These are phyloP conservation scores for Hemileccinum rubropunctum DNA, from an alignment of 768 basidiomycete species.

Conservation along the genomic window DNA sequence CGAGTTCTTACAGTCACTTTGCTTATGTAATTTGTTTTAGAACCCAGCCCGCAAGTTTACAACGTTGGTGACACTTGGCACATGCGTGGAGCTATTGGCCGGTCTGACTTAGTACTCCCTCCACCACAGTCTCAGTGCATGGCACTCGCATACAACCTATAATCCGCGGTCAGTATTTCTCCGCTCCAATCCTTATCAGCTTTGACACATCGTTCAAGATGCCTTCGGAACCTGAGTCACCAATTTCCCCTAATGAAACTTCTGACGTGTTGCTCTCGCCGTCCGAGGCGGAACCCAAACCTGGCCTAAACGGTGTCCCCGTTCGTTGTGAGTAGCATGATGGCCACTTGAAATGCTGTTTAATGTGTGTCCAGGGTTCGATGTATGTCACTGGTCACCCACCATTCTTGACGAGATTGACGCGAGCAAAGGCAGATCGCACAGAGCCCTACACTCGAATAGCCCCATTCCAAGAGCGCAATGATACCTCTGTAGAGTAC, in stretches of 20 bases:
- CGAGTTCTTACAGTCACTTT: background rate
- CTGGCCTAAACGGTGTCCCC: slow-evolving; percentile 70
- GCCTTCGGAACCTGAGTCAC: slow-evolving; percentile 25
- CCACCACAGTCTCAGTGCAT: background rate
- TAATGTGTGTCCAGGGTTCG: slow-evolving; percentile 60
- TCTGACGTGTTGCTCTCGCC: slow-evolving; percentile 52
- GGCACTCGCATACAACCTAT: background rate
- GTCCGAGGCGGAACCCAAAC: slow-evolving; percentile 61
- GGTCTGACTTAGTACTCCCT: too few relatives aligned
- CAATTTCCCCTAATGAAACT: slow-evolving; percentile 53
- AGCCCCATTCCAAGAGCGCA: slow-evolving; percentile 77
- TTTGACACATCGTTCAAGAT: slow-evolving; percentile 11
- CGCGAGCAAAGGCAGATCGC: slow-evolving; percentile 62
- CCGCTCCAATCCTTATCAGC: too few relatives aligned
- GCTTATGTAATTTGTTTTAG: background rate
- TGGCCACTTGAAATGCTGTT: slow-evolving; percentile 1
- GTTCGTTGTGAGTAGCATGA: slow-evolving; percentile 67
- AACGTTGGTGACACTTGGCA: slow-evolving; percentile 1
- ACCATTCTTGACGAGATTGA: slow-evolving; percentile 15
- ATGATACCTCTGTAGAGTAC: slow-evolving; percentile 82
- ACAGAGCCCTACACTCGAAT: slow-evolving; percentile 83
- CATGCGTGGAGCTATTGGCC: slow-evolving; percentile 1
- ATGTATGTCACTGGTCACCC: slow-evolving; percentile 52
- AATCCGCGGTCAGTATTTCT: too few relatives aligned
- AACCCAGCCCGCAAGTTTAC: background rate